Evolutionary conservation across 768 basidiomycete species (phyloP), one percentile per base, ranked within the genome.

Genomic region (Tulasnella calospora): DNA sequence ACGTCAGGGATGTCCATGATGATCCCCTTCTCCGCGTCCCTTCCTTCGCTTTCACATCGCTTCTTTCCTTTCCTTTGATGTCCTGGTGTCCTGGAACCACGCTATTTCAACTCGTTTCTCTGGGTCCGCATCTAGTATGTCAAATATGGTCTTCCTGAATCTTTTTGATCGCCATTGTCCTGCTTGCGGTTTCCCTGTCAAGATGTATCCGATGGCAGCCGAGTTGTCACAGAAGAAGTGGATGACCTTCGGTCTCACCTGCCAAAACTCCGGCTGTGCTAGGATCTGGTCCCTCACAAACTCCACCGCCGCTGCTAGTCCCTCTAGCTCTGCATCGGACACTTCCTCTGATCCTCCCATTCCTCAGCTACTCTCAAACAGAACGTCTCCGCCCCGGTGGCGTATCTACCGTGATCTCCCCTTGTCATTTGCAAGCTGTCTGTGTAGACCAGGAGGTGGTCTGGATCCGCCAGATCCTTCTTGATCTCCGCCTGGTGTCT

Each of bases 11-110:
- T 8, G 55, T n/a, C 23, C 55, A 30, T n/a, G 21, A 23, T 23
- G 55, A 6, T 21, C 55, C 55, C 12, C 55, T 57, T 13, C 55
- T 51, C 15, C 35, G n/a, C 61, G 30, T 33, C 46, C 71, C 77
- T 46, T 73, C 71, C 46, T 78, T 78, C 30, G 77, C 77, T 71
- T 74, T 44, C n/a, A 46, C 38, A 46, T 78, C 77, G 74, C 73
- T 30, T 19, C 33, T 36, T 36, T 78, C 77, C 44, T 78, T 78
- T 15, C 77, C 77, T 17, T 30, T 36, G 19, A 78, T 40, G 21
- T 72, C 72, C 36, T 78, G 36, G 35, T 78, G 77, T 5, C 77
- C 77, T 12, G 77, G 77, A 9, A 74, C 74, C 74, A 38, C 38
- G 38, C 38, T 38, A 46, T 12, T 19, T 46, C 19, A 6, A 46